Evolutionary conservation across 306 rosid genomes (phyloP), one percentile per base, ranked within the genome.

Genomic region (Neltuma alba): DNA sequence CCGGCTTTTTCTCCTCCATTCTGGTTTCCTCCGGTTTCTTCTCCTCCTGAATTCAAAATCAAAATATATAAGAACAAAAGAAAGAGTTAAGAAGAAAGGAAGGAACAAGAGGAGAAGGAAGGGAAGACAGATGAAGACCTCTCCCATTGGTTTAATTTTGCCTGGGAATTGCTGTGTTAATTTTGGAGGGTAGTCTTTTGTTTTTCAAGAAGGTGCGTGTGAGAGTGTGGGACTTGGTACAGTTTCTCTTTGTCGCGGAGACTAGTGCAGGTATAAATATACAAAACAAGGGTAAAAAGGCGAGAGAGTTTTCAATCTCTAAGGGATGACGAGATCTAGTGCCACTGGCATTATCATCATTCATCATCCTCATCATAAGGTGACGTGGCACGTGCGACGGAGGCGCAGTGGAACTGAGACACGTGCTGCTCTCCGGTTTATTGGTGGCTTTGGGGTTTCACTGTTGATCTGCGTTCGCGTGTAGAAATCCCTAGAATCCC

Each of bases 341-440:
- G 34, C 34, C 77, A 61, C 63, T 75, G 68, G 66, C 82, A 74
- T 76, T 16, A 76, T 72, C 74, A 63, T 79, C n/a, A n/a, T n/a
- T n/a, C n/a, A n/a, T n/a, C 85, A 81, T 55, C 74, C 54, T 68
- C 54, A 68, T 68, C 73, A 41, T 40, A 6, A 31, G 14, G 18
- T 84, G 91, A 90, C 92, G 90, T 91, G 94, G 92, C 91, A 92
- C 90, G 88, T 92, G 96, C 91, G 71, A 33, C n/a, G 76, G 50
- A 30, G 82, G 77, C 7, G 80, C 60, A 33, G 38, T 66, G 27
- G 65, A 34, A 68, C 75, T 40, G 34, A 14, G 86, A 86, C 88
- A 87, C 80, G 76, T 87, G 90, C 68, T 68, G 41, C 23, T 18
- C 41, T 62, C 23, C 2, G 68, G 36, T 60, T 60, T 3, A 27